phyloP scores from a whole-genome alignment of 2,329 filamentous ascomycete species.

The Colletotrichum gloeosporioides region DNA sequence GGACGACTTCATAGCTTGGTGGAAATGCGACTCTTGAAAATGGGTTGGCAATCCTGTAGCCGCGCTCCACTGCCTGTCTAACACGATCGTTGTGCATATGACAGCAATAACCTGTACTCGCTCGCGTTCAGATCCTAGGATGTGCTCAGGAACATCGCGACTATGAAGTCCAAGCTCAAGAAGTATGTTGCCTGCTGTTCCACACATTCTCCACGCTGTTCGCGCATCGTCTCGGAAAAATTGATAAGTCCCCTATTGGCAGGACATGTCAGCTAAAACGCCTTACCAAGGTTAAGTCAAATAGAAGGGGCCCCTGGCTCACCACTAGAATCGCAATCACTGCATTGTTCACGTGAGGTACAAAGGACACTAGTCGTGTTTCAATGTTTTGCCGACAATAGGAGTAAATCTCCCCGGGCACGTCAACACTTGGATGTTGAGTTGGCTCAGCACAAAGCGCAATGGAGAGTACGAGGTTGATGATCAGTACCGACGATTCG shows the following conservation, averaged over 20 bases:
- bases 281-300: neutral
- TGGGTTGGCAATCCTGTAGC: slow-evolving; percentile 21
- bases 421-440: neutral
- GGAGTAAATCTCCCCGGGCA: neutral
- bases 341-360: neutral
- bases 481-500: neutral
- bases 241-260: slow-evolving; percentile 24
- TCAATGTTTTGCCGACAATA: neutral
- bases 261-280: neutral
- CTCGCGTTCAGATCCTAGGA: neutral
- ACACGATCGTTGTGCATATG: slow-evolving; percentile 12
- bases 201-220: slow-evolving; percentile 32
- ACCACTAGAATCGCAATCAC: neutral
- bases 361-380: neutral
- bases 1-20: neutral
- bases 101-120: neutral
- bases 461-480: neutral
- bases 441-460: neutral
- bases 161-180: slow-evolving; percentile 32
- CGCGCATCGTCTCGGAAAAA: slow-evolving; percentile 28
- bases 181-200: slow-evolving; percentile 27
- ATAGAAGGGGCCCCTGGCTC: neutral
- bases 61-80: slow-evolving; percentile 25
- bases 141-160: slow-evolving; percentile 27
- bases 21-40: slow-evolving; percentile 17